phyloP scores from a whole-genome alignment of 2,329 filamentous ascomycete genomes.

The Neofusicoccum sp. region DNA sequence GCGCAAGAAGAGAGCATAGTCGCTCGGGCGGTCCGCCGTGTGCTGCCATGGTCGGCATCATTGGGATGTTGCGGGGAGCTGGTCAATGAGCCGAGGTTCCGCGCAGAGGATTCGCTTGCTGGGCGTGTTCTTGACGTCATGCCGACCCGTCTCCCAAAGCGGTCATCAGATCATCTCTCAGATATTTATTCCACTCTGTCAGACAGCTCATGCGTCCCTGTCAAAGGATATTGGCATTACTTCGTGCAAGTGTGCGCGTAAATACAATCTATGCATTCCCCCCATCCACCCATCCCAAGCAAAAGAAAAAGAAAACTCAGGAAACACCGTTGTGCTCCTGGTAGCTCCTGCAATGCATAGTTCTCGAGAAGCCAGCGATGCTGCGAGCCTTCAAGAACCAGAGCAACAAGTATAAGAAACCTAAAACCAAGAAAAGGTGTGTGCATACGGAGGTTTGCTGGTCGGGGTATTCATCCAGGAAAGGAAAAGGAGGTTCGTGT shows the following conservation, averaged over 20 bases:
- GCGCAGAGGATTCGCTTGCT: background rate
- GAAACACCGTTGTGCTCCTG: constrained; percentile 6
- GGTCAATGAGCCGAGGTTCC: constrained; percentile 2
- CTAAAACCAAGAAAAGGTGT: background rate
- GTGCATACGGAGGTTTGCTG: background rate
- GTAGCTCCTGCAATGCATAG: constrained; percentile 11
- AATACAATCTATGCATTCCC: constrained; percentile 15
- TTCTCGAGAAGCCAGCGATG: background rate
- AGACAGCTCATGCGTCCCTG: too few relatives aligned
- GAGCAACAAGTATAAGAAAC: background rate
- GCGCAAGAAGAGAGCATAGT: background rate
- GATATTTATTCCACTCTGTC: too few relatives aligned
- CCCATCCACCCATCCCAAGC: background rate
- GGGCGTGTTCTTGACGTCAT: too few relatives aligned
- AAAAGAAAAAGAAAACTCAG: background rate
- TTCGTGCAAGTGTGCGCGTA: constrained; percentile 5
- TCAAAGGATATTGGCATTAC: background rate
- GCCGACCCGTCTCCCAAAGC: too few relatives aligned
- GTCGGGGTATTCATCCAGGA: constrained; percentile 14
- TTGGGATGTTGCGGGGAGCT: constrained; percentile 11
- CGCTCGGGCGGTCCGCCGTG: background rate
- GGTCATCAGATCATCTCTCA: too few relatives aligned
- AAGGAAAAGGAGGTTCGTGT: background rate
- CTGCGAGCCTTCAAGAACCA: background rate
- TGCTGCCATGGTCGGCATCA: background rate